Conservation (phyloP, 306 rosid genomes). For the Dalbergia cultrata region DNA sequence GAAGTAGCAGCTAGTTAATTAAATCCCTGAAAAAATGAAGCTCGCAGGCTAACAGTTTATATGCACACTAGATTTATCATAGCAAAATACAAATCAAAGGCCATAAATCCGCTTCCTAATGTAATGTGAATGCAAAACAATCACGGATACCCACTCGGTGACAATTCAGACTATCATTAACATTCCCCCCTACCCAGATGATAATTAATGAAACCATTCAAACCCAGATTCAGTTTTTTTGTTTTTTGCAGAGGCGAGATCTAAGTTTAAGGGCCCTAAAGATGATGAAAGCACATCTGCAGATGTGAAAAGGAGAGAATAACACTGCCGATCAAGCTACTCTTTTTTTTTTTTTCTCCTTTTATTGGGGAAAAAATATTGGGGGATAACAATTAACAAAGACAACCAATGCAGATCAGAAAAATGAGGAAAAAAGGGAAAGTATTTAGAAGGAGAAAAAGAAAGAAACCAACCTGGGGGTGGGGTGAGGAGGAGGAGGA, state of each 20-base stretch:
- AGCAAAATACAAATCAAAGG: not conserved
- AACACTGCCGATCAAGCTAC: constrained; percentile 47
- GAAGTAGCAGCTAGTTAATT: constrained; percentile 14
- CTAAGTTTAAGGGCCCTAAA: constrained; percentile 41
- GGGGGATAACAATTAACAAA: not conserved
- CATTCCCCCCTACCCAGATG: not conserved
- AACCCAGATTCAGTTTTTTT: constrained; percentile 35
- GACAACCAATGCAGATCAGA: not conserved
- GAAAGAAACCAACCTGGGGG: constrained; percentile 52
- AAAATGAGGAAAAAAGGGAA: not conserved
- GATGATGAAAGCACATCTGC: constrained; percentile 15
- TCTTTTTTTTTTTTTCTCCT: not conserved
- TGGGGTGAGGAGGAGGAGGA: constrained; percentile 18
- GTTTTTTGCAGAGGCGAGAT: constrained; percentile 50
- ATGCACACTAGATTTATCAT: not conserved
- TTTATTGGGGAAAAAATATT: not conserved
- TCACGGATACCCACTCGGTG: constrained; percentile 15
- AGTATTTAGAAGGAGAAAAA: not conserved
- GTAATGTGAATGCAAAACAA: constrained; percentile 28
- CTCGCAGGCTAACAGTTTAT: not conserved
- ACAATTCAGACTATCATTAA: not conserved
- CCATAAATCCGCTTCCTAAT: not conserved
- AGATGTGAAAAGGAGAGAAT: not conserved
- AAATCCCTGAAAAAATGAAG: not conserved
- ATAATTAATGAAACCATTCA: constrained; percentile 25